These are phyloP conservation scores for Puccinia triticina DNA, from an alignment of 1,284 basidiomycete genomes.

Conservation along the genomic window DNA sequence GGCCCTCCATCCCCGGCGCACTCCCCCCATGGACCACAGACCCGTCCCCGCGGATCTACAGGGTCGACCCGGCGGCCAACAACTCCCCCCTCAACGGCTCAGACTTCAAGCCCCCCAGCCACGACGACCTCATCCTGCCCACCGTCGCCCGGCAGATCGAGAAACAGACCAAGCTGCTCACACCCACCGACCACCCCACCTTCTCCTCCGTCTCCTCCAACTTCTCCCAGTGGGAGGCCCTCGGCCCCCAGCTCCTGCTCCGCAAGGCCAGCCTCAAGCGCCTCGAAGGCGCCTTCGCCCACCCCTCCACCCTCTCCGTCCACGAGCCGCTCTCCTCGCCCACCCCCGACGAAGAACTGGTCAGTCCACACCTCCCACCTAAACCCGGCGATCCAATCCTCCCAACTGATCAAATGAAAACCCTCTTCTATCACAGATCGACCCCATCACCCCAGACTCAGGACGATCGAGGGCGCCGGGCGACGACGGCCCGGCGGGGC, in stretches of 20 bases:
- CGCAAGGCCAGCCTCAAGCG: slow-evolving; percentile 11
- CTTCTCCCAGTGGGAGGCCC: slow-evolving; percentile 33
- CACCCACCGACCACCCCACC: background rate
- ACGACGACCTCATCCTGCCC: slow-evolving; percentile 48
- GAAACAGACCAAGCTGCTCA: slow-evolving; percentile 17
- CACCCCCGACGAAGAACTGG: background rate
- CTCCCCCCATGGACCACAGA: slow-evolving; percentile 45
- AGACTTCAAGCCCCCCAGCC: slow-evolving; percentile 19
- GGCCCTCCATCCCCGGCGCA: background rate
- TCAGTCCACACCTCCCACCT: too few relatives aligned
- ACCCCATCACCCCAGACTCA: background rate
- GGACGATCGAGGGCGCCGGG: background rate
- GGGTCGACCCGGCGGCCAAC: slow-evolving; percentile 9
- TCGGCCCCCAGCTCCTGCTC: slow-evolving; percentile 11
- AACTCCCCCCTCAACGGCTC: background rate
- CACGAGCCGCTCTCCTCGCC: background rate
- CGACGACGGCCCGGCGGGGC: background rate
- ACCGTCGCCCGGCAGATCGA: slow-evolving; percentile 48
- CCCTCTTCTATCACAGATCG: background rate
- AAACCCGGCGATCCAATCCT: too few relatives aligned
- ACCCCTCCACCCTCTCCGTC: background rate
- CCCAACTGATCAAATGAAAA: too few relatives aligned
- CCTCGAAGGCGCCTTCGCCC: background rate
- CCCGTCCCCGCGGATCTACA: slow-evolving; percentile 40
- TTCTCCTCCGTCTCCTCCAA: slow-evolving; percentile 10